These are phyloP conservation scores for Lepidium aucheri DNA, from an alignment of 345 rosid genomes.

Conservation along the genomic window DNA sequence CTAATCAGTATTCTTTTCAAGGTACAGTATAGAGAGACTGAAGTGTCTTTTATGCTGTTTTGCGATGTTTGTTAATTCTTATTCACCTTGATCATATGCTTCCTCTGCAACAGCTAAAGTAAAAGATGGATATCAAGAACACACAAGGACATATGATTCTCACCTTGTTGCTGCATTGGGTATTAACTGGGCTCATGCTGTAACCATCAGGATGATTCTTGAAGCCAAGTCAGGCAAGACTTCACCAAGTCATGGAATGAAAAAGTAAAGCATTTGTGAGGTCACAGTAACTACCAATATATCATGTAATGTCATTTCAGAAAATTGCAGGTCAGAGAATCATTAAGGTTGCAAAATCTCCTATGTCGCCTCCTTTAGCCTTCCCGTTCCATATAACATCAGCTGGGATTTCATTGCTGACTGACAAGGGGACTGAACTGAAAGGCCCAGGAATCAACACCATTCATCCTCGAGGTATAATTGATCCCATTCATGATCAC, in stretches of 20 bases:
- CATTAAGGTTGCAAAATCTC: conserved; percentile 79
- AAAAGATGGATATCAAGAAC: conserved; percentile 28
- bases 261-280: not conserved
- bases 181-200: conserved; percentile 84
- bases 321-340: conserved; percentile 58
- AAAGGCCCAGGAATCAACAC: conserved; percentile 52
- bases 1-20: conserved; percentile 54
- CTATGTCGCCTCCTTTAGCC: conserved; percentile 63
- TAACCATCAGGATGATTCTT: conserved; percentile 63
- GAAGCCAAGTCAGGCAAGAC: conserved; percentile 63
- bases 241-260: not conserved
- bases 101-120: conserved; percentile 31
- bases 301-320: not conserved
- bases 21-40: conserved; percentile 34
- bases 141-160: conserved; percentile 38
- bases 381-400: conserved; percentile 65
- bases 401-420: conserved; percentile 54
- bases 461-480: conserved; percentile 34
- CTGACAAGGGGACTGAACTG: conserved; percentile 50
- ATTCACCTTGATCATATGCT: not conserved
- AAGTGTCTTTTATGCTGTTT: not conserved
- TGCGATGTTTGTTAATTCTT: not conserved
- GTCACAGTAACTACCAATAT: not conserved
- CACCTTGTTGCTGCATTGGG: conserved; percentile 82
- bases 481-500: not conserved